phyloP scores from a whole-genome alignment of 352 stramenopile species.

The Phytopythium sindhum region DNA sequence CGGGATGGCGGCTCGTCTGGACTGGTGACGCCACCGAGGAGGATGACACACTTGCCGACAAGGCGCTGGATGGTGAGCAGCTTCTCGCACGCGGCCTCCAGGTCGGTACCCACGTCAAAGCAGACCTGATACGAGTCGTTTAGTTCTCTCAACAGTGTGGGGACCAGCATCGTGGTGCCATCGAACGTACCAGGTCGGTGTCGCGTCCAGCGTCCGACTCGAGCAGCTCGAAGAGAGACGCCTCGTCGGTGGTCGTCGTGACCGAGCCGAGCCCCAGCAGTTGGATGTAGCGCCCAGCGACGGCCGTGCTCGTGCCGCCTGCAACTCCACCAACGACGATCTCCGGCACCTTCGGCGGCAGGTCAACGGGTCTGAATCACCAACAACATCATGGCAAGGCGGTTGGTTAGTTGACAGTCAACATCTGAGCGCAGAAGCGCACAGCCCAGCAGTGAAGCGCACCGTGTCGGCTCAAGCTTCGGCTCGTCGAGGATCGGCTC shows the following conservation, averaged over 20 bases:
- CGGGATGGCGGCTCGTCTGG: conserved; percentile 21
- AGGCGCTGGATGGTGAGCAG: conserved; percentile 31
- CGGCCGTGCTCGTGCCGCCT: conserved; percentile 31
- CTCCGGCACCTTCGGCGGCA: conserved; percentile 54
- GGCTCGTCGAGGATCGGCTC: neutral
- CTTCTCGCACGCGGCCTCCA: conserved; percentile 42
- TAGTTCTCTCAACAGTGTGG: neutral
- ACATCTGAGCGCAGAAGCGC: neutral
- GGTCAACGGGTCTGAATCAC: conserved; percentile 15
- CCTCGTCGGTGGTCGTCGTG: conserved; percentile 26
- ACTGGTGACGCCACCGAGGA: conserved; percentile 34
- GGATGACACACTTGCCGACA: conserved; percentile 45
- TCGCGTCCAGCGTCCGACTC: conserved; percentile 24
- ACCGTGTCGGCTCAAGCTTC: conserved; percentile 3
- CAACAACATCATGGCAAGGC: neutral
- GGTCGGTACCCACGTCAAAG: conserved; percentile 51
- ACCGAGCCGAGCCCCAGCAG: conserved; percentile 62
- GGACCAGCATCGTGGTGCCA: too few species aligned
- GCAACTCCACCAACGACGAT: conserved; percentile 51
- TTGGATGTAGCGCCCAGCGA: conserved; percentile 68
- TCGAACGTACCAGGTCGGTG: conserved; percentile 48
- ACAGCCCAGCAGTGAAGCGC: neutral
- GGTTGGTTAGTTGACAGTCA: neutral
- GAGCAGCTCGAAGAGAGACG: conserved; percentile 34
- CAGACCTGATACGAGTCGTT: conserved; percentile 31